phyloP scores from a whole-genome alignment of 495 filamentous ascomycete genomes.

The Ramalina peruviana region DNA sequence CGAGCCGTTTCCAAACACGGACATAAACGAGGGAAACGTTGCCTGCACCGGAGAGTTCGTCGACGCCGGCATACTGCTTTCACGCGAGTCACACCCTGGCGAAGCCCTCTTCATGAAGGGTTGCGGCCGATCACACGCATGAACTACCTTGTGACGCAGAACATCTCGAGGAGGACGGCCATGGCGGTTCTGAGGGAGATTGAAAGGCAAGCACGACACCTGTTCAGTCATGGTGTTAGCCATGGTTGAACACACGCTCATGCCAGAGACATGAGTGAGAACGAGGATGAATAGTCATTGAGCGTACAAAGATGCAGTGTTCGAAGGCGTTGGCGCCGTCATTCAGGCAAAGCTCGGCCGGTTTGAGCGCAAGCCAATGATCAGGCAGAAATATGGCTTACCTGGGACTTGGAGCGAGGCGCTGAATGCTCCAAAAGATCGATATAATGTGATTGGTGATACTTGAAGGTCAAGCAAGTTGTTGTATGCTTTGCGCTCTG shows the following conservation, averaged over 20 bases:
- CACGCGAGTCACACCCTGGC: background rate
- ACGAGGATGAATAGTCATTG: constrained; percentile 3
- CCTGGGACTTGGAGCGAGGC: constrained; percentile 7
- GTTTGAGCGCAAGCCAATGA: constrained; percentile 27
- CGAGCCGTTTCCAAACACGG: constrained; percentile 16
- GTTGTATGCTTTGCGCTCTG: background rate
- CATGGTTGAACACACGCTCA: background rate
- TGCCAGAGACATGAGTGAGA: background rate
- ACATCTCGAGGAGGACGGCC: constrained; percentile 4
- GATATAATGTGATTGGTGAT: constrained; percentile 1
- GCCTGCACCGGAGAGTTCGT: constrained; percentile 18
- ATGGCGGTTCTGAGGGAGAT: constrained; percentile 9
- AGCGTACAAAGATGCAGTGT: constrained; percentile 12
- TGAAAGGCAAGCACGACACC: constrained; percentile 4
- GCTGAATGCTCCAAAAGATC: constrained; percentile 2
- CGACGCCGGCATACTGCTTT: constrained; percentile 16
- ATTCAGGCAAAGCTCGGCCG: constrained; percentile 26
- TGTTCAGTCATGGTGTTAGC: constrained; percentile 11
- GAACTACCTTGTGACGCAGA: constrained; percentile 2
- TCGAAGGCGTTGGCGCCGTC: constrained; percentile 27
- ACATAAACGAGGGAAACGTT: constrained; percentile 20
- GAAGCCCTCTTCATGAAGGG: constrained; percentile 1
- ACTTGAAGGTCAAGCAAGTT: too few relatives aligned
- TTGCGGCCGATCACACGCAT: background rate
- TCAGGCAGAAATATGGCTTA: constrained; percentile 11